Base-by-base conservation (phyloP, 2,329 filamentous ascomycete genomes). In the Cadophora malorum region DNA sequence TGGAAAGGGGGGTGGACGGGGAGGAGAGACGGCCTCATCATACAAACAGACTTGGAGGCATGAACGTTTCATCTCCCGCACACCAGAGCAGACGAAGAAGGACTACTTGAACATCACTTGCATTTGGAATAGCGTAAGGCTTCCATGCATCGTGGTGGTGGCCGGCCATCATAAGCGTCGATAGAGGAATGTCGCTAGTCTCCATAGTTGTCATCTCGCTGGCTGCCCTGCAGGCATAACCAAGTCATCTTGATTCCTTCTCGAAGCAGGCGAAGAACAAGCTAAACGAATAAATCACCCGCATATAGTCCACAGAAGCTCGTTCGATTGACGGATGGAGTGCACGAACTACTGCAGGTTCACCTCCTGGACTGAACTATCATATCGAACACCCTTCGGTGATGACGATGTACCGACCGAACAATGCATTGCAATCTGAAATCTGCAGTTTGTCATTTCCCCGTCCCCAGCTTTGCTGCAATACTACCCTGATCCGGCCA, bases 181-280 rank as follows among this genome's bases (percentile, higher is more conserved):
- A 45, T 19, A 38, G 33, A 58, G 21, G 55, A 38, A 16, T n/a
- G 19, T 38, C 31, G n/a, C 31, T 58, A 35, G 16, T 19, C 31
- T 19, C 16, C 12, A 4, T 23, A 23, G n/a, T 58, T 58, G 33
- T 38, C 23, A 58, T 38, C 21, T 35, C 10, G 55, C 31, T 10
- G 55, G n/a, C n/a, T 33, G 31, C n/a, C 33, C 33, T 14, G 19
- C 21, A 38, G 21, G 55, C 55, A 58, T 58, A 38, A 41, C 33
- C 31, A 58, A 8, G 58, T 61, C 58, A 61, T 61, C 14, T 61
- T 23, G 9, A 31, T 47, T 61, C 58, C 58, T 61, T 61, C 58
- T 61, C 35, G 38, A 61, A 47, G 58, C 38, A 45, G n/a, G 58
- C 58, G 58, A 47, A 61, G 58, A 61, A 45, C 58, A 61, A 45